phyloP scores from a whole-genome alignment of 148 eudicot genomes.

The Drosera capensis region DNA sequence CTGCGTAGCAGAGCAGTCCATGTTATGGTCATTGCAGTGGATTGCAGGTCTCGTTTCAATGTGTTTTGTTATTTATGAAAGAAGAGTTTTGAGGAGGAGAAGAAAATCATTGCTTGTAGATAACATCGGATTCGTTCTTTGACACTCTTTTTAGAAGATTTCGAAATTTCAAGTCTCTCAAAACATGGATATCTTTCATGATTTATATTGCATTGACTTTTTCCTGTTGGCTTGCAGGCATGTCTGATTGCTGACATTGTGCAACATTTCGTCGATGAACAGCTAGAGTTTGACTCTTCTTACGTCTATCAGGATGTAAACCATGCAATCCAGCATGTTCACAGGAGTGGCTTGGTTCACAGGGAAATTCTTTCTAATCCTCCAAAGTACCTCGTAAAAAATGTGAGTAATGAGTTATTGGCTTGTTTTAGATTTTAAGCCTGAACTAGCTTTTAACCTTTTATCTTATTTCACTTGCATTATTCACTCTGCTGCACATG shows the following conservation, averaged over 20 bases:
- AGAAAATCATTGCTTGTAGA: no score
- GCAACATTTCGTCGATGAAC: conserved; percentile 94
- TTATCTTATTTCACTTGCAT: conserved; percentile 1
- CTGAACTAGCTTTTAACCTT: background rate
- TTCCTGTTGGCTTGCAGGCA: conserved; percentile 38
- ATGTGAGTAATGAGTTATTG: conserved; percentile 74
- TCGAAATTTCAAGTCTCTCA: no score
- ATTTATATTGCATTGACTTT: background rate
- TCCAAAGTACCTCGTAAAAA: conserved; percentile 79
- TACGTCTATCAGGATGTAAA: conserved; percentile 86
- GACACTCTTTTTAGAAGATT: no score
- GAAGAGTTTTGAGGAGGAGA: no score
- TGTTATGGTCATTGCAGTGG: no score
- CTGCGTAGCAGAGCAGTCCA: no score
- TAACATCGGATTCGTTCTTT: no score
- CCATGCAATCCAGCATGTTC: conserved; percentile 90
- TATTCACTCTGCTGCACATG: background rate
- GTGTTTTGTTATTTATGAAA: no score
- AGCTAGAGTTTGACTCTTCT: conserved; percentile 89
- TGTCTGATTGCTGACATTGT: conserved; percentile 95
- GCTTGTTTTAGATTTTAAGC: background rate
- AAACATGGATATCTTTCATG: no score
- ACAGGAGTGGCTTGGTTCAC: conserved; percentile 83
- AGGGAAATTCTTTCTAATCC: conserved; percentile 80
- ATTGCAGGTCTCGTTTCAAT: no score